Percentiles rank a stretch among this genome's conserved stretches.
Evolutionary conservation across 768 basidiomycete genomes (phyloP).

Genomic region (Termitomyces titanicus): DNA sequence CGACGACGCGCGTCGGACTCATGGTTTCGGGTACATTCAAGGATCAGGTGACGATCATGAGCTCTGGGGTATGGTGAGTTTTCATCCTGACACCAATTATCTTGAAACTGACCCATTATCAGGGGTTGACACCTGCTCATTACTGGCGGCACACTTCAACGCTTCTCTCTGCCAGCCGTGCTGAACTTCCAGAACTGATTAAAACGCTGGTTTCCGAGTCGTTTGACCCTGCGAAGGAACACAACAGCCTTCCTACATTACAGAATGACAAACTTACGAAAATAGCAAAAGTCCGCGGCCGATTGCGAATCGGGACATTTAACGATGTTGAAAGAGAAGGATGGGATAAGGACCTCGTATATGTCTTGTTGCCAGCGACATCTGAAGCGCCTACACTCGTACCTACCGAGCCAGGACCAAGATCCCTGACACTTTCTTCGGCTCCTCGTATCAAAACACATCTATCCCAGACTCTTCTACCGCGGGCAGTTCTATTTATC

Average conservation of each 20-base stretch:
- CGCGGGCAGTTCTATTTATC: constrained; percentile 9
- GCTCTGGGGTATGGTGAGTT: constrained; percentile 71
- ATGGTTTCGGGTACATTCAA: constrained; percentile 86
- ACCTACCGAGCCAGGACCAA: background rate
- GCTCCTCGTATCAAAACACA: constrained; percentile 7
- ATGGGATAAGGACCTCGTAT: constrained; percentile 1
- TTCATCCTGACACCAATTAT: background rate
- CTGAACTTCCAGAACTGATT: constrained; percentile 48
- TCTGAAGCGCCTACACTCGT: background rate
- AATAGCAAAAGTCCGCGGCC: constrained; percentile 10
- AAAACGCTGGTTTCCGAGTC: constrained; percentile 24
- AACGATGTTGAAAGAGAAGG: constrained; percentile 1
- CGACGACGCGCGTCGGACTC: constrained; percentile 50
- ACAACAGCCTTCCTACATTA: constrained; percentile 26
- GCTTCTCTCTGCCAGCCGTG: constrained; percentile 30
- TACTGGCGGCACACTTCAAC: constrained; percentile 9
- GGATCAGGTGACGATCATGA: constrained; percentile 97
- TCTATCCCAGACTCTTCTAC: constrained; percentile 7
- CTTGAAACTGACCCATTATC: background rate
- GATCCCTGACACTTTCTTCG: constrained; percentile 15
- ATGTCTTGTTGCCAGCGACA: constrained; percentile 7
- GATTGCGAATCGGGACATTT: constrained; percentile 11
- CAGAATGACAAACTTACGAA: constrained; percentile 17
- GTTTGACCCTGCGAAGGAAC: background rate
- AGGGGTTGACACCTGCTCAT: constrained; percentile 11